Evolutionary conservation across 169 alveolate genomes (phyloP).

Genomic region (Eimeria brunetti): DNA sequence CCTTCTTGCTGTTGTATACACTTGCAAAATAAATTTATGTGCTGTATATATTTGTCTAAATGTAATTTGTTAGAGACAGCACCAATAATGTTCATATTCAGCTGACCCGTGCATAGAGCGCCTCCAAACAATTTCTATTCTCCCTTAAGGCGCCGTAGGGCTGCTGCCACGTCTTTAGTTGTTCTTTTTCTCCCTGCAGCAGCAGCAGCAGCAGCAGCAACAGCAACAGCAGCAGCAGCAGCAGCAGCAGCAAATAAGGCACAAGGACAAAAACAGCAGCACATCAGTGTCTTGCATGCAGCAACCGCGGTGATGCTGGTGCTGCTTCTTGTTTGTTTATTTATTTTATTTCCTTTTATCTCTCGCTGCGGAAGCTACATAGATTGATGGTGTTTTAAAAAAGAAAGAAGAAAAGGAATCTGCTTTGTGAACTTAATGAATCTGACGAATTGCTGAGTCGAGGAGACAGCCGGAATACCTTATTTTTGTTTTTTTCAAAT

Average conservation of each 20-base stretch:
- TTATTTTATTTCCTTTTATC: too few species aligned
- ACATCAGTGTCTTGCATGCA: too few species aligned
- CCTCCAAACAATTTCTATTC: constrained; percentile 10
- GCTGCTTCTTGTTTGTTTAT: too few species aligned
- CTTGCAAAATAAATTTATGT: too few species aligned
- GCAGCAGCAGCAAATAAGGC: neutral
- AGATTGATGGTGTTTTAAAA: too few species aligned
- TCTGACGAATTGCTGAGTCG: neutral
- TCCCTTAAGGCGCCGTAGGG: constrained; percentile 13
- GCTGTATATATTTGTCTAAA: neutral
- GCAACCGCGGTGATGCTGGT: too few species aligned
- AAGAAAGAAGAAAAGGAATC: neutral
- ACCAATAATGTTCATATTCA: neutral
- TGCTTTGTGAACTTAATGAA: neutral
- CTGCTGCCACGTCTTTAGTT: constrained; percentile 31
- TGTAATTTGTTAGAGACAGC: neutral
- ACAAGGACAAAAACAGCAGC: too few species aligned
- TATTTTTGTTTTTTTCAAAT: neutral
- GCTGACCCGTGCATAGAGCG: constrained; percentile 34
- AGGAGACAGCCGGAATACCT: neutral
- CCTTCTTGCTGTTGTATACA: too few species aligned
- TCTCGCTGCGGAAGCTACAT: too few species aligned
- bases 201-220: neutral
- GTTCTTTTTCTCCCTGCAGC: constrained; percentile 43
- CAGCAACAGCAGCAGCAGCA: neutral